These are phyloP conservation scores for Ceratobasidium sp. DNA, from an alignment of 1,284 basidiomycete genomes.

Conservation along the genomic window DNA sequence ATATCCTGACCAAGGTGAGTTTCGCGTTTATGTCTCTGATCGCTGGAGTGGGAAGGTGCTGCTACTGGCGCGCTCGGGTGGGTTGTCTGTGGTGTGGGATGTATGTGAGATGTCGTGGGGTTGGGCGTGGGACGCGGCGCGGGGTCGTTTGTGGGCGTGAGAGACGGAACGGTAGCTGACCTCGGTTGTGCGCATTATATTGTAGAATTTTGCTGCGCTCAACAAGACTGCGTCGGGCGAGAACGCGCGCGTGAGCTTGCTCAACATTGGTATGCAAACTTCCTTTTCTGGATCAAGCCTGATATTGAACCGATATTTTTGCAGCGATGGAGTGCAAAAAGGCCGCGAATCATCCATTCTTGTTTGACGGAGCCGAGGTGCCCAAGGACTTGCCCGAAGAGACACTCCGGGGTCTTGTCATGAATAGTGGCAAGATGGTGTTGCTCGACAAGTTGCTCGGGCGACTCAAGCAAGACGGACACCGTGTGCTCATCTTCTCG, in stretches of 20 bases:
- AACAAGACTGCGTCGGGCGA: conserved; percentile 87
- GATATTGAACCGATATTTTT: conserved; percentile 7
- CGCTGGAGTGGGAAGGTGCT: neutral
- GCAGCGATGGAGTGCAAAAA: conserved; percentile 96
- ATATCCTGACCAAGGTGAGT: conserved; percentile 91
- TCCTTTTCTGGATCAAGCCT: neutral
- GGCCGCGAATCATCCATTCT: conserved; percentile 96
- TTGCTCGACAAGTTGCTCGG: conserved; percentile 93
- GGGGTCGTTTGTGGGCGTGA: conserved; percentile 23
- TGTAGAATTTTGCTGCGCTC: conserved; percentile 90
- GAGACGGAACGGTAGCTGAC: conserved; percentile 15
- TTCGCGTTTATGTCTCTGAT: conserved; percentile 1
- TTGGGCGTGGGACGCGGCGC: conserved; percentile 27
- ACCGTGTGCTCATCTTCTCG: conserved; percentile 97
- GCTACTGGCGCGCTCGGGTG: neutral
- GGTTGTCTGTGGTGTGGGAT: conserved; percentile 1
- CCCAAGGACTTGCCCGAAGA: conserved; percentile 82
- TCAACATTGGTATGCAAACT: conserved; percentile 81
- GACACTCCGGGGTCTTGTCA: conserved; percentile 93
- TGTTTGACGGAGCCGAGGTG: conserved; percentile 95
- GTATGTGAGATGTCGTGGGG: conserved; percentile 1
- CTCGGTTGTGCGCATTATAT: conserved; percentile 4
- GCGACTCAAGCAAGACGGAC: conserved; percentile 89
- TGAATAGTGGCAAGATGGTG: conserved; percentile 98
- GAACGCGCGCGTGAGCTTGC: conserved; percentile 83